Conservation (phyloP, 257 asterid species). For the Solanum phureja region DNA sequence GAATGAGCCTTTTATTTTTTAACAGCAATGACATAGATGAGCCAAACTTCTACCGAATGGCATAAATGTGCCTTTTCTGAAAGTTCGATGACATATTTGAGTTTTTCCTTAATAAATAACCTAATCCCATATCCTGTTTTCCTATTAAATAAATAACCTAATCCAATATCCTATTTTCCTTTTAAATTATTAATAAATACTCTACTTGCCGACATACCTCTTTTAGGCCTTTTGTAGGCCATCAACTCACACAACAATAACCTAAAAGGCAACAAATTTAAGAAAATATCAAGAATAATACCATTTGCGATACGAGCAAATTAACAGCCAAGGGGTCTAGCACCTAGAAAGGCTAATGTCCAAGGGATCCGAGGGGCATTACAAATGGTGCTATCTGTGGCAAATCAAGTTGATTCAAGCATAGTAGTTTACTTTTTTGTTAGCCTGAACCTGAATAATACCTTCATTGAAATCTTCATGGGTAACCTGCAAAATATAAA, state of each 20-base stretch:
- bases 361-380: not conserved
- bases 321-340: not conserved
- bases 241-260: not conserved
- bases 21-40: no score
- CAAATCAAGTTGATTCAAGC: slow-evolving; percentile 27
- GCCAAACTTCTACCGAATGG: no score
- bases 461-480: slow-evolving; percentile 96
- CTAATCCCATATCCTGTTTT: not conserved
- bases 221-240: not conserved
- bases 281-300: not conserved
- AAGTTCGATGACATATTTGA: no score
- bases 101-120: no score
- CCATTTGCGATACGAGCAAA: not conserved
- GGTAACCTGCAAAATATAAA: slow-evolving; percentile 42
- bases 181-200: not conserved
- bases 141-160: not conserved
- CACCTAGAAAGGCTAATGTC: not conserved
- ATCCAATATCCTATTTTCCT: not conserved
- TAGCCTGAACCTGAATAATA: slow-evolving; percentile 91
- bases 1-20: no score
- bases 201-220: not conserved
- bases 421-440: slow-evolving; percentile 77
- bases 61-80: no score
- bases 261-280: not conserved
- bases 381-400: not conserved